Base-by-base conservation (phyloP, 768 basidiomycete genomes). In the Agaricus subrufescens region DNA sequence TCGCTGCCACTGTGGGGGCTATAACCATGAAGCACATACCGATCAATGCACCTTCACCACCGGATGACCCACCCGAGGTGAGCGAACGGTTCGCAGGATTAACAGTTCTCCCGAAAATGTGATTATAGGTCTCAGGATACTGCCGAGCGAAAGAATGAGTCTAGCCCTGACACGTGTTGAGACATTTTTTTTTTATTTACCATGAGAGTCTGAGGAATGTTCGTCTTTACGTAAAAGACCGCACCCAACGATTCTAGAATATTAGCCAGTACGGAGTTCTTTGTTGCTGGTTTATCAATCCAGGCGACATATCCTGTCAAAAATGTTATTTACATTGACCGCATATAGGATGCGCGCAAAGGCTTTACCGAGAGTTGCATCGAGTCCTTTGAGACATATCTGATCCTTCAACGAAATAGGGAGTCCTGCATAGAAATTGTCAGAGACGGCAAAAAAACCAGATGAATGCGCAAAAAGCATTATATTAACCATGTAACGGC, bases 1-100 rank as follows among this genome's bases (percentile, higher is more conserved):
- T 40, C 19, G 30, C 25, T 38, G 23, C 34, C 11, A 37, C 30
- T 23, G 10, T n/a, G 34, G 11, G 19, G 7, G 23, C 14, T 12
- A 23, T 25, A 9, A 26, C n/a, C 26, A 26, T 56, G 25, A 19
- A 1, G 25, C 26, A 50, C 66, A 75, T 61, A 64, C 83, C 85
- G 43, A 93, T 62, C 6, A 94, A 76, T 1, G 91, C 89, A 42
- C 87, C 88, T 71, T 94, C 93, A 34, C 92, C 93, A 5, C 93
- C 93, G 3, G 87, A 89, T 0, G 90, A 93, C 1, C 93, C 93
- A 10, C 92, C 91, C 4, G 75, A 71, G 4, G 87, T 91, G 46
- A 91, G 73, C 15, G 76, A 75, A 9, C 86, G 80, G 65, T 93
- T 91, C 65, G 77, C 73, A 0, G 92, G 92, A 63, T 94, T 92